Evolutionary conservation across 2,329 filamentous ascomycete genomes (phyloP), one percentile per base, ranked within the genome.

Genomic region (Colletotrichum somersetense): DNA sequence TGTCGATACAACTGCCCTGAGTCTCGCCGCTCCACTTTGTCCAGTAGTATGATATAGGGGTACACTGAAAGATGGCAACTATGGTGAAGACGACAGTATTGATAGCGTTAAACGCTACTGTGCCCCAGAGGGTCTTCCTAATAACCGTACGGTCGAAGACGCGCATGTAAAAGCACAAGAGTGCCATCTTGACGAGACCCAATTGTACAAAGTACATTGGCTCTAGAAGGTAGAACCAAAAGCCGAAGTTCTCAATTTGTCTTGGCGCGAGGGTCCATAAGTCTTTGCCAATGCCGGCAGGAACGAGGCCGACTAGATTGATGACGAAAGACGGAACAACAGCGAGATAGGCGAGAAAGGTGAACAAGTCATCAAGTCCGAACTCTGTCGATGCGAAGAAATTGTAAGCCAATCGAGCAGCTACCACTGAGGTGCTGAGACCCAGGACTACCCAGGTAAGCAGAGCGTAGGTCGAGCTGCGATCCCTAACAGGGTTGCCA

Each of bases 101-200:
- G 1, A 78, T 44, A 1, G 73, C 73, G 33, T 78, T 81, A 59
- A 85, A 77, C 12, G 72, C 58, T 3, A 81, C 75, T 0, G 80
- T 80, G 4, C 73, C 76, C 75, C 80, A 81, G 0, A 84, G 75
- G 16, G 81, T 23, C 10, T 76, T 74, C 5, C 77, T 76, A 26
- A 82, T 79, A 0, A 50, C 70, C 8, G 62, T 73, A 0, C 76
- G 76, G 0, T 82, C 81, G 50, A 85, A 85, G 57, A 85, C 82
- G 23, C 80, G 78, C 20, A 83, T 77, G 66, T 84, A 85, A 71
- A 86, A 84, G 67, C 81, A 78, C 8, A 85, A 73, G 14, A 86
- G 75, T 1, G 83, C 82, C 33, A 83, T 75, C 74, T 85, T 85
- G 52, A 83, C 77, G 6, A 83, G 73, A 14, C 79, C 78, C 63